Conservation (phyloP, 2,329 filamentous ascomycete species). For the Aotearoamyces nothofagi region DNA sequence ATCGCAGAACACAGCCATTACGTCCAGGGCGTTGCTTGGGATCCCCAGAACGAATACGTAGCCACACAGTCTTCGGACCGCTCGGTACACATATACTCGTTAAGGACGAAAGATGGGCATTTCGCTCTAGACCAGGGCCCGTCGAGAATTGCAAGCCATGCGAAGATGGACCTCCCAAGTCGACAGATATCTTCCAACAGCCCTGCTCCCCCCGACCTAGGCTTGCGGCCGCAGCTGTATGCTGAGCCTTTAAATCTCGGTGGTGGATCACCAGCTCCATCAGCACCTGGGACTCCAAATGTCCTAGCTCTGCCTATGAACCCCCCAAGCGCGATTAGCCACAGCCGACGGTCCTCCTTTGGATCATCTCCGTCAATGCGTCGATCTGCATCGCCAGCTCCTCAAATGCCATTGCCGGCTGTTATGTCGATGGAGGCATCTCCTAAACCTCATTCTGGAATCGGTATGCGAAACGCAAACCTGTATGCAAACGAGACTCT, state of each 20-base stretch:
- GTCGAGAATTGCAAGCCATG: slow-evolving; percentile 62
- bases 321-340: slow-evolving; percentile 73
- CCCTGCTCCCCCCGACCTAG: slow-evolving; percentile 75
- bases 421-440: slow-evolving; percentile 90
- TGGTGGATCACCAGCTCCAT: slow-evolving; percentile 72
- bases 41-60: slow-evolving; percentile 94
- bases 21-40: slow-evolving; percentile 96
- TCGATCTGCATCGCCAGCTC: slow-evolving; percentile 82
- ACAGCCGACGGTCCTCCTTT: slow-evolving; percentile 91
- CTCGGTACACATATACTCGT: slow-evolving; percentile 91
- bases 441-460: slow-evolving; percentile 48
- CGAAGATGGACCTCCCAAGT: slow-evolving; percentile 78
- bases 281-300: slow-evolving; percentile 85
- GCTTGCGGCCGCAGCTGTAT: slow-evolving; percentile 48
- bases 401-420: slow-evolving; percentile 83
- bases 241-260: slow-evolving; percentile 34
- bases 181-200: slow-evolving; percentile 83
- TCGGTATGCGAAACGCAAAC: slow-evolving; percentile 67
- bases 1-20: slow-evolving; percentile 98
- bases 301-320: slow-evolving; percentile 90
- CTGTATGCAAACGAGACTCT: slow-evolving; percentile 95
- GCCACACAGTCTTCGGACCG: slow-evolving; percentile 96
- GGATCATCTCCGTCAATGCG: slow-evolving; percentile 57
- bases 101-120: slow-evolving; percentile 92
- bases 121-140: slow-evolving; percentile 56